Evolutionary conservation across 352 stramenopile species (phyloP), one percentile per base, ranked within the genome.

Genomic region (Phytopythium aichiense): DNA sequence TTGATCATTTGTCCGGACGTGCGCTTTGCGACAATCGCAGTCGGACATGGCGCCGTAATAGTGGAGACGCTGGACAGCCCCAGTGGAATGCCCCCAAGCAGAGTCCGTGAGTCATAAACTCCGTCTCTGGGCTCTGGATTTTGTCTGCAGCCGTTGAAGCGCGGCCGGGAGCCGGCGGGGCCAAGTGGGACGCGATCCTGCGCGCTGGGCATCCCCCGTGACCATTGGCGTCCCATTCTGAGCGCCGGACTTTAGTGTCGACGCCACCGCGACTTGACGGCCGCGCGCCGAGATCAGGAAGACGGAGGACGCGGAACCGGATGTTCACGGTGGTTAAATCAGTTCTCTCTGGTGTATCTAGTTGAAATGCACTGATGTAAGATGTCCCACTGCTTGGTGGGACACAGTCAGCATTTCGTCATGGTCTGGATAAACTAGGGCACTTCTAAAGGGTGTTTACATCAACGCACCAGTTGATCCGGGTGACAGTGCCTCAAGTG

Each of bases 121-220:
- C 50, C 50, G 50, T 40, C 50, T 56, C 50, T 56, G 8, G 30
- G 13, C 50, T 56, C 50, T 56, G 50, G 50, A 56, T 56, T 42
- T 56, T 56, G 28, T 7, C 37, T 11, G 15, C 30, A 25, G 25
- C 33, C 7, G 50, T 56, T 56, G 9, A 56, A 56, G 49, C 20
- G 49, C 15, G 7, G 25, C 16, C 46, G 46, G 48, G 9, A 25
- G 42, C 40, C 40, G 18, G 40, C 40, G 40, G 40, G 20, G n/a
- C 16, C 42, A 25, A 49, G 42, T 49, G 42, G 42, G 42, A 49
- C 42, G 42, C 42, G 42, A 49, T 49, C 6, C 20, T 49, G 18
- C 1, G 7, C 4, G 42, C 42, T 49, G 42, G 42, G 42, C 42
- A 49, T 25, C 20, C 42, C 22, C n/a, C 22, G 20, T 9, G 6